Percentiles rank a stretch among this genome's conserved stretches.
These are phyloP conservation scores for Pneumocystis wakefieldiae DNA, from an alignment of 1,139 yeast species.

Conservation along the genomic window DNA sequence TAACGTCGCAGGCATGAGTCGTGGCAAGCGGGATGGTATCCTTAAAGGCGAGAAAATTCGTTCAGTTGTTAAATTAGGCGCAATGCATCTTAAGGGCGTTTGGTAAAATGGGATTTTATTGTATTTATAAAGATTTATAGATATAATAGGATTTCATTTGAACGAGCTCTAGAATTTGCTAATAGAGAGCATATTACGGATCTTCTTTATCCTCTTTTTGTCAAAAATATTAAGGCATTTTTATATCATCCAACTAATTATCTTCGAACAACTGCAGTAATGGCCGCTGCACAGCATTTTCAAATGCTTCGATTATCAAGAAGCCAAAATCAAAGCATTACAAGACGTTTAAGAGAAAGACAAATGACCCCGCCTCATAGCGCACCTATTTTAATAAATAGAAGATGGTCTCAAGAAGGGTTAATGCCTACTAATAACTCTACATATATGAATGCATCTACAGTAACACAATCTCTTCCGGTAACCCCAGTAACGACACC, in stretches of 20 bases:
- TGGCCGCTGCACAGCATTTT: slow-evolving; percentile 25
- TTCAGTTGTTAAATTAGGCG: slow-evolving; percentile 89
- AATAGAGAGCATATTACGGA: slow-evolving; percentile 81
- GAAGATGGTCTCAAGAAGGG: neutral
- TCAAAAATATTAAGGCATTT: slow-evolving; percentile 52
- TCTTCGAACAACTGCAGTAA: slow-evolving; percentile 26
- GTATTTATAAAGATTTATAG: neutral
- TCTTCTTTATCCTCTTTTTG: slow-evolving; percentile 72
- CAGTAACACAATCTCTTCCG: neutral
- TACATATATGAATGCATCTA: neutral
- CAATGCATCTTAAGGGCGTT: slow-evolving; percentile 93
- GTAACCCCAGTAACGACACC: neutral
- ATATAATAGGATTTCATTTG: slow-evolving; percentile 51
- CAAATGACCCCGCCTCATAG: neutral
- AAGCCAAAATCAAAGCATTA: neutral
- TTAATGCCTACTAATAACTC: neutral
- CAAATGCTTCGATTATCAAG: slow-evolving; percentile 15
- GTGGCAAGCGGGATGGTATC: slow-evolving; percentile 92
- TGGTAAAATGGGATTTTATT: slow-evolving; percentile 33
- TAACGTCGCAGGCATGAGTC: slow-evolving; percentile 87
- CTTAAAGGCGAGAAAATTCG: slow-evolving; percentile 75
- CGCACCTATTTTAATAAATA: neutral
- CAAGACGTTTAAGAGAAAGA: neutral
- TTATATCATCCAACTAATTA: slow-evolving; percentile 18
- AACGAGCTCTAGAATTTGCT: slow-evolving; percentile 81